Percentiles rank a stretch among this genome's conserved stretches.
Conservation (phyloP, 305 asterid species). For the Fraxinus greggii region DNA sequence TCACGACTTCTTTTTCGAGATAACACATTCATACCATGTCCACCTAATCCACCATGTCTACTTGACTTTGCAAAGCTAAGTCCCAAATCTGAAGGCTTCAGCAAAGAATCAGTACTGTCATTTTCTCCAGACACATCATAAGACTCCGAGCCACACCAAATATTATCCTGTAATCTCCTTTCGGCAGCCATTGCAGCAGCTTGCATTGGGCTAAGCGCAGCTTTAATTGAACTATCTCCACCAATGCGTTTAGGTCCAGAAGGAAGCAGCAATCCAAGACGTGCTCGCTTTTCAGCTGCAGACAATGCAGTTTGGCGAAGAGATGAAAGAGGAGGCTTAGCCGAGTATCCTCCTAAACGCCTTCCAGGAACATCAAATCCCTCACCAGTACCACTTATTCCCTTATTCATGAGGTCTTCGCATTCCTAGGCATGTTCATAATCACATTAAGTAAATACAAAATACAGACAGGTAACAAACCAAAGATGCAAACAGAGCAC, state of each 20-base stretch:
- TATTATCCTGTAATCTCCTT: constrained; percentile 76
- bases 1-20: constrained; percentile 61
- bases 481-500: not conserved
- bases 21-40: constrained; percentile 25
- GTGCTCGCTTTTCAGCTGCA: constrained; percentile 87
- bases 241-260: constrained; percentile 79
- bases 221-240: constrained; percentile 76
- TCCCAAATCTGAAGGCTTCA: constrained; percentile 34
- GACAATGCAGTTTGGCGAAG: constrained; percentile 60
- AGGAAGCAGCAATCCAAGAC: constrained; percentile 61
- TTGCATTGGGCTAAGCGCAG: constrained; percentile 69
- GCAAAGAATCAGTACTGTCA: constrained; percentile 39
- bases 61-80: constrained; percentile 37
- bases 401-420: constrained; percentile 71
- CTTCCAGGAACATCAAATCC: constrained; percentile 93
- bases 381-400: constrained; percentile 68
- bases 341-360: constrained; percentile 72
- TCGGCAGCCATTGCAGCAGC: constrained; percentile 99
- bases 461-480: not conserved
- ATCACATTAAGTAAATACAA: constrained; percentile 1
- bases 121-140: constrained; percentile 55
- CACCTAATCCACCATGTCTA: constrained; percentile 17
- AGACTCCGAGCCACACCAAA: constrained; percentile 88
- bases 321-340: constrained; percentile 52
- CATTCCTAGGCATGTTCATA: constrained; percentile 57